Conservation (phyloP, 352 stramenopile species). For the Phytophthora fragariaefolia region DNA sequence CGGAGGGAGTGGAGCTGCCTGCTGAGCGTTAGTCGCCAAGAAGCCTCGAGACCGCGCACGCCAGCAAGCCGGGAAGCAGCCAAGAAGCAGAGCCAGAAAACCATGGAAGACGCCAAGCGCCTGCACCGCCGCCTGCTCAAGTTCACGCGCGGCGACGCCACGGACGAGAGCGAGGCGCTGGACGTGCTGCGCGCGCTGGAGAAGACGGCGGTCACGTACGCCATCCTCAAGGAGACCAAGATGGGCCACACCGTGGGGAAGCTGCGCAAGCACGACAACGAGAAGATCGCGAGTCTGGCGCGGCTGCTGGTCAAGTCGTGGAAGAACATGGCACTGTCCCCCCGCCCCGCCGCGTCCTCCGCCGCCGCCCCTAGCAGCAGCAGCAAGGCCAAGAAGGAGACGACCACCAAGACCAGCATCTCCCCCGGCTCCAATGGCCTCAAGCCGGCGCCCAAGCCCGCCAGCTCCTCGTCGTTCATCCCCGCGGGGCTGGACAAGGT, state of each 20-base stretch:
- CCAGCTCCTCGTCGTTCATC: conserved; percentile 57
- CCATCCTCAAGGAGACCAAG: conserved; percentile 86
- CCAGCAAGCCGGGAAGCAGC: conserved; percentile 3
- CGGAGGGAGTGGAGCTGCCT: conserved; percentile 6
- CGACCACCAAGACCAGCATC: conserved; percentile 6
- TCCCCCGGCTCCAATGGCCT: conserved; percentile 34
- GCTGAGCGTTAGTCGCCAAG: conserved; percentile 29
- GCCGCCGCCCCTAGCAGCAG: conserved; percentile 26
- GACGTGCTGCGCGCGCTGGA: conserved; percentile 73
- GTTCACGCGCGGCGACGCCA: conserved; percentile 69
- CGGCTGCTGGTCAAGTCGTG: conserved; percentile 87
- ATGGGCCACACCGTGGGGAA: conserved; percentile 88
- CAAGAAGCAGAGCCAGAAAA: background rate
- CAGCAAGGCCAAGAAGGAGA: conserved; percentile 39
- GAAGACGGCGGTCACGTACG: conserved; percentile 61
- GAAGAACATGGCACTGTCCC: conserved; percentile 86
- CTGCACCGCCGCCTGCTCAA: conserved; percentile 78
- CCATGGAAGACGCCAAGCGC: conserved; percentile 73
- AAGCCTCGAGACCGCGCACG: conserved; percentile 21
- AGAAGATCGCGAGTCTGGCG: conserved; percentile 77
- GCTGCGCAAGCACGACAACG: conserved; percentile 89
- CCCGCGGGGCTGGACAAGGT: conserved; percentile 76
- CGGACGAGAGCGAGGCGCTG: conserved; percentile 62
- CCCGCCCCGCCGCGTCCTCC: conserved; percentile 31
- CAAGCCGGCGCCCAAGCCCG: conserved; percentile 37